A percentile compares a stretch with the other conserved stretches of the same genome.
Conservation (phyloP, 2,329 filamentous ascomycete species). For the Fusarium torulosum region DNA sequence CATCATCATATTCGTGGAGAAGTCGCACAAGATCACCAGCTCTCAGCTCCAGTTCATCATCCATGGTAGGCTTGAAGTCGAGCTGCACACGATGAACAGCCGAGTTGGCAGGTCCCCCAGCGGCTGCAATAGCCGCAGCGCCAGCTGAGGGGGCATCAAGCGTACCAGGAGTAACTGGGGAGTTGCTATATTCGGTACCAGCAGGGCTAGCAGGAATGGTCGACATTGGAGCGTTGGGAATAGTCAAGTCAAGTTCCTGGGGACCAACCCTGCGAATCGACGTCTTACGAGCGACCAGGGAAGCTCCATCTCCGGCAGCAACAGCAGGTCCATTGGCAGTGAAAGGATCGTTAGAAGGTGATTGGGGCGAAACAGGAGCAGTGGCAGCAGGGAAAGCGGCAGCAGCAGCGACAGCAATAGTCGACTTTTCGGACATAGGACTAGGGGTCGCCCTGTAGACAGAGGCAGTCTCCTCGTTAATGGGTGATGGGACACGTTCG, state of each 20-base stretch:
- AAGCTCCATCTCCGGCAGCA: conserved; percentile 51
- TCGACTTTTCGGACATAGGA: conserved; percentile 51
- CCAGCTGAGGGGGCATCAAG: conserved; percentile 58
- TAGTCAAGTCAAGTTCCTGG: conserved; percentile 67
- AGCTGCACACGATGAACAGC: conserved; percentile 92
- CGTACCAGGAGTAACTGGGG: conserved; percentile 64
- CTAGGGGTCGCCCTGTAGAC: conserved; percentile 48
- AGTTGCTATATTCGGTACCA: conserved; percentile 72
- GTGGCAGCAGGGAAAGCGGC: conserved; percentile 7
- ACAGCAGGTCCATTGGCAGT: conserved; percentile 56
- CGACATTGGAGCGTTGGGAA: conserved; percentile 53
- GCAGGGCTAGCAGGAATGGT: conserved; percentile 68
- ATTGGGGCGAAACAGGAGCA: conserved; percentile 41
- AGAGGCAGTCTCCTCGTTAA: conserved; percentile 52
- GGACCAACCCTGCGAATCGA: conserved; percentile 68
- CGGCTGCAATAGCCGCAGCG: conserved; percentile 71
- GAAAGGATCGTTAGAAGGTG: conserved; percentile 53
- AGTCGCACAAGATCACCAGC: conserved; percentile 88
- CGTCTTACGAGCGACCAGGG: conserved; percentile 63
- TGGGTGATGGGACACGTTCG: conserved; percentile 62
- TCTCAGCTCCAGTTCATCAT: conserved; percentile 87
- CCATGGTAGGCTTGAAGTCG: conserved; percentile 92
- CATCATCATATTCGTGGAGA: conserved; percentile 96
- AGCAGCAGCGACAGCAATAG: conserved; percentile 38
- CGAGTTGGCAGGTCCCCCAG: conserved; percentile 69